phyloP scores from a whole-genome alignment of 257 asterid species.

The Paulownia fortunei region DNA sequence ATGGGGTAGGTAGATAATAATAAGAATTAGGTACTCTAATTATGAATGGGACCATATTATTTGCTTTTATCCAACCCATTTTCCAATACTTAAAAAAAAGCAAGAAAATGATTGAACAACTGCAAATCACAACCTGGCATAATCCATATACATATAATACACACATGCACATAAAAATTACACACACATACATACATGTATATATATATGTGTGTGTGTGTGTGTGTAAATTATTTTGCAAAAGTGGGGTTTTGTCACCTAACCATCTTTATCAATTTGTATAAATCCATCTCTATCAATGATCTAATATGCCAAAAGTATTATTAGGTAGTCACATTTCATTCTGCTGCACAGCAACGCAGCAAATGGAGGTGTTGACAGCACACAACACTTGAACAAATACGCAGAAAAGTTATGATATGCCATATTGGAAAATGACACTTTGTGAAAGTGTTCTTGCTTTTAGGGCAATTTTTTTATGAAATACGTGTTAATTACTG shows the following conservation, averaged over 20 bases:
- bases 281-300: conserved; percentile 34
- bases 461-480: not conserved
- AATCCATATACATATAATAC: conserved; percentile 17
- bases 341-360: conserved; percentile 21
- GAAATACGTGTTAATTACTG: not conserved
- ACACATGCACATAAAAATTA: not conserved
- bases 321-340: conserved; percentile 33
- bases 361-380: conserved; percentile 29
- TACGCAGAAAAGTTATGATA: not conserved
- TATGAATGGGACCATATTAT: conserved; percentile 39
- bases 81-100: not conserved
- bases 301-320: conserved; percentile 47
- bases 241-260: conserved; percentile 28
- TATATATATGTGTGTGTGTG: not conserved
- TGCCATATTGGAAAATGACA: not conserved
- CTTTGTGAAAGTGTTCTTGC: not conserved
- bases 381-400: conserved; percentile 14
- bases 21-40: conserved; percentile 39
- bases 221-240: not conserved
- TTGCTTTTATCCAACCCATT: conserved; percentile 19
- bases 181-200: not conserved
- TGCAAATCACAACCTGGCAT: conserved; percentile 39
- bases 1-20: conserved; percentile 23
- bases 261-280: conserved; percentile 26
- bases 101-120: conserved; percentile 41